Evolutionary conservation across 1,139 yeast species (phyloP), one percentile per base, ranked within the genome.

Genomic region (Taphrina pruni): DNA sequence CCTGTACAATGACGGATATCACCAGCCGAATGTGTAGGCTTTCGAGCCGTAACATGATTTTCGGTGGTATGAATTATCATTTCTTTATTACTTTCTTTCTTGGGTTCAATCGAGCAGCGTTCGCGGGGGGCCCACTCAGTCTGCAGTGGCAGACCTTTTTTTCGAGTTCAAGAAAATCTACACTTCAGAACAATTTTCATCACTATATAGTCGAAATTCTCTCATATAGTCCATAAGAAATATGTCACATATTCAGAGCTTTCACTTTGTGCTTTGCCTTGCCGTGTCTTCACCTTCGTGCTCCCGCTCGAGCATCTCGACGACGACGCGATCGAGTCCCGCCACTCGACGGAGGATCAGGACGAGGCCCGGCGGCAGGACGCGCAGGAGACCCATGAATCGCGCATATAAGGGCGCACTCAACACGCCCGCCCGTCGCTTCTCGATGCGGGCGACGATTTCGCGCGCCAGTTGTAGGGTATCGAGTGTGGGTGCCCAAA

Each of bases 401-500:
- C 87, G 85, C 1, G 91, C 91, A 76, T 93, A 93, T 43, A 88
- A 79, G 0, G 98, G 98, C 62, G 86, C 75, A 72, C 84, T 87
- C 62, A 92, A 81, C 70, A 88, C 91, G 0, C 94, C 92, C 55
- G 88, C 77, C 71, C 83, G 79, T 2, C 96, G 95, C 65, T 82
- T 77, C 62, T 82, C 83, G 48, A 91, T 79, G 0, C 90, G 86
- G 7, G 77, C 76, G n/a, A 87, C 80, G 2, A 92, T 84, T 58
- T 79, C 80, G 6, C 75, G 74, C 0, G 97, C 96, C 11, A 91
- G 88, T 70, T 81, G 81, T 12, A 75, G 75, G 0, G 96, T 91
- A 41, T 87, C 88, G 61, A 92, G 79, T 72, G 89, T 90, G 0
- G 97, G 98, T 0, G 98, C 98, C 20, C 92, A 77, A 2, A 88